phyloP scores from a whole-genome alignment of 257 asterid genomes.

The Lavandula angustifolia region DNA sequence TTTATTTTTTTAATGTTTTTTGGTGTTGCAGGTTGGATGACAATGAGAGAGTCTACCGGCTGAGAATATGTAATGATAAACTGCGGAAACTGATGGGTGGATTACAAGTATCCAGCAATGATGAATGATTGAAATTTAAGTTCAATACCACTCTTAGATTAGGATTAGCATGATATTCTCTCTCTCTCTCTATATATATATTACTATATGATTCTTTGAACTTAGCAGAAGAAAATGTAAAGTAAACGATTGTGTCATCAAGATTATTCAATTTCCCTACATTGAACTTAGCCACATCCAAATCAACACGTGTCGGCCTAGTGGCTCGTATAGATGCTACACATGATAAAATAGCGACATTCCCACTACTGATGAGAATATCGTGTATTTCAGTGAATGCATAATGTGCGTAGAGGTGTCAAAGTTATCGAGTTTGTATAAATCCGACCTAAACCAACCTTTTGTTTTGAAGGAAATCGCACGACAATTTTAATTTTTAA shows the following conservation, averaged over 20 bases:
- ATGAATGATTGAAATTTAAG: conserved; percentile 10
- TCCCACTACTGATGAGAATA: neutral
- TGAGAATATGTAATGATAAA: conserved; percentile 79
- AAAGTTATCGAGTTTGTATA: no score
- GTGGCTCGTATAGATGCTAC: neutral
- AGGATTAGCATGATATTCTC: neutral
- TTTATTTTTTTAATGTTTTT: neutral
- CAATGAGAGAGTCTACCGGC: conserved; percentile 51
- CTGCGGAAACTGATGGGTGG: conserved; percentile 70
- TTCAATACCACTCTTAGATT: conserved; percentile 6
- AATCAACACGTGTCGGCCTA: neutral
- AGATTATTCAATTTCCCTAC: conserved; percentile 24
- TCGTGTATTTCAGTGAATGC: no score
- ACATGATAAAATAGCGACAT: neutral
- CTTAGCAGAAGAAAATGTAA: conserved; percentile 21
- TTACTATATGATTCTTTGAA: conserved; percentile 38
- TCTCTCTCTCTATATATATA: neutral
- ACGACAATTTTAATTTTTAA: no score
- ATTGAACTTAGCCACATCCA: conserved; percentile 19
- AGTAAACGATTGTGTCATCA: conserved; percentile 22
- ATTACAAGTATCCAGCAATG: conserved; percentile 17
- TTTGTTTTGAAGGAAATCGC: no score
- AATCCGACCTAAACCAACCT: no score
- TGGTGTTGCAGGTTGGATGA: conserved; percentile 55
- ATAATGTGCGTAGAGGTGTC: no score